These are phyloP conservation scores for Tagetes erecta DNA, from an alignment of 129 eudicot genomes.

Conservation along the genomic window DNA sequence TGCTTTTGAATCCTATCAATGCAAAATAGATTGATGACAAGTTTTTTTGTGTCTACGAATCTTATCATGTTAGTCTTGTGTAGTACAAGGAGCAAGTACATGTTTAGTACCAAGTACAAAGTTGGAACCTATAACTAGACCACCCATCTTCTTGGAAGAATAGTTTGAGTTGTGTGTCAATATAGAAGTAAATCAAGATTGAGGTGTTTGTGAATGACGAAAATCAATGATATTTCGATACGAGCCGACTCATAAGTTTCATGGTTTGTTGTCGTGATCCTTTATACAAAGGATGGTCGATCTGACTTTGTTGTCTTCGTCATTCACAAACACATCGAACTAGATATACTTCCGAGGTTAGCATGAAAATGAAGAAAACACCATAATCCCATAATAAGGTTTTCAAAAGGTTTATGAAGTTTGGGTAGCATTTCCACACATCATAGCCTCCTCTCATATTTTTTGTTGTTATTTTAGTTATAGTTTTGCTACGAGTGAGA, in stretches of 20 bases:
- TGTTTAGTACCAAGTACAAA: background rate
- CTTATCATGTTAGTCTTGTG: background rate
- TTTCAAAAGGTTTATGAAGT: no score
- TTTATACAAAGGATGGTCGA: background rate
- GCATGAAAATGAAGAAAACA: background rate
- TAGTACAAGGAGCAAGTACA: slow-evolving; percentile 18
- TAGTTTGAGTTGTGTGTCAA: no score
- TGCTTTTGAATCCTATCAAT: no score
- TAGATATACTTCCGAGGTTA: slow-evolving; percentile 10
- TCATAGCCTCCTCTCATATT: no score
- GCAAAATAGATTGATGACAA: no score
- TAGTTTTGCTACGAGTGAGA: no score
- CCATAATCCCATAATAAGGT: background rate
- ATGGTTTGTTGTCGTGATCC: background rate
- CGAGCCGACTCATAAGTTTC: background rate
- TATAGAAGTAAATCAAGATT: slow-evolving; percentile 21
- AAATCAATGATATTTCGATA: background rate
- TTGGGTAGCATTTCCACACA: no score
- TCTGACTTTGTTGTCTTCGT: slow-evolving; percentile 14
- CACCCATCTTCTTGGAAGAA: background rate
- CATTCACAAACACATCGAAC: slow-evolving; percentile 34
- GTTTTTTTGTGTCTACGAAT: background rate
- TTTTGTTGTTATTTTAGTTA: no score
- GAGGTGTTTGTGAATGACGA: slow-evolving; percentile 30
- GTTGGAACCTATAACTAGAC: slow-evolving; percentile 9